Evolutionary conservation across 164 flowering plant genomes (phyloP), one percentile per base, ranked within the genome.

Genomic region (Stephania japonica): DNA sequence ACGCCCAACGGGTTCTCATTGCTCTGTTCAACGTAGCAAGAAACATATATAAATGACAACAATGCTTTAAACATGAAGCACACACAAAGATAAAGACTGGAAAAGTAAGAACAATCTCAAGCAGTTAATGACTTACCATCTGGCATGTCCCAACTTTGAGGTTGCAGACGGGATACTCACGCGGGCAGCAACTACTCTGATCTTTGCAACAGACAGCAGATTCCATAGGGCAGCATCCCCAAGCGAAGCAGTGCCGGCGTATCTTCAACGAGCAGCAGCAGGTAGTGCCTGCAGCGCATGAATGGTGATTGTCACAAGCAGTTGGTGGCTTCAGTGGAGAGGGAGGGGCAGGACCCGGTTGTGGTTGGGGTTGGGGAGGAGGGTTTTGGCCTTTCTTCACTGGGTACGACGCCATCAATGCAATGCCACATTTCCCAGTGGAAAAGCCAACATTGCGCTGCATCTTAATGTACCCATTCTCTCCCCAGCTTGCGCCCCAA

Each of bases 171-270:
- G 99, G 99, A 70, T 87, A 95, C 0, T 91, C 97, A 14, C 83
- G 87, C 1, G 99, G 99, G 85, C 98, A 93, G 89, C 99, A 95
- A 75, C 97, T 91, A 73, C 76, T 76, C 72, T 87, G 86, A 75
- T 93, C 97, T 5, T 85, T 91, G 53, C 98, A 95, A 84, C 99
- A 95, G 49, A 94, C 86, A 61, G 99, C 99, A 13, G 80, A 84
- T 73, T 95, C 98, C 1, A 90, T 89, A 0, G 94, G 94, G 82
- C 99, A 95, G 81, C 99, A 95, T 68, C 99, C 99, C 99, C 99
- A 95, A 7, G 71, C 80, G 56, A 88, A 84, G 87, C 95, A 92
- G 64, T 59, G 78, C 25, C 70, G 75, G 5, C 82, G 84, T 62
- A 70, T 87, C 75, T 85, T 79, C 25, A 65, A 88, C 23, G 85